Conservation (phyloP, 139 green algal species). For the Chlamydomonas incerta region DNA sequence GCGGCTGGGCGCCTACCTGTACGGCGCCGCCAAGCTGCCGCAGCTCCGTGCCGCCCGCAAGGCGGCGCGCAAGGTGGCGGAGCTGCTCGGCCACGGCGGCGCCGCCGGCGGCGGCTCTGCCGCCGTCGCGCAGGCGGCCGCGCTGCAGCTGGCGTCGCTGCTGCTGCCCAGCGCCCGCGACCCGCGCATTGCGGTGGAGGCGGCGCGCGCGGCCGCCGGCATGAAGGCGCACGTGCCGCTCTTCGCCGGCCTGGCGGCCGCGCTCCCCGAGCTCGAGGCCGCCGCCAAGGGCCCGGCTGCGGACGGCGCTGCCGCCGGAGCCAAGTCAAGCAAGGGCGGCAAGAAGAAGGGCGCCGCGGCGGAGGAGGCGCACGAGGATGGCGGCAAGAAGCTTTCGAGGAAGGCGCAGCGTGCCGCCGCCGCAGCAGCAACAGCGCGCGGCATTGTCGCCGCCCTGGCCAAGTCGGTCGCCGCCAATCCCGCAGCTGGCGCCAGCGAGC, state of each 20-base stretch:
- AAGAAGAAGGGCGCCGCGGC: conserved; percentile 9
- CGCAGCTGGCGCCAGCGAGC: not conserved
- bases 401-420: not conserved
- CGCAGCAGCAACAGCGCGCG: conserved; percentile 4
- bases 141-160: conserved; percentile 34
- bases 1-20: conserved; percentile 21
- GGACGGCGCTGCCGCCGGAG: not conserved
- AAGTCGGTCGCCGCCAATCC: conserved; percentile 6
- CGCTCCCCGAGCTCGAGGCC: not conserved
- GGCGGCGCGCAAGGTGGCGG: conserved; percentile 43
- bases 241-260: not conserved
- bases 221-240: not conserved
- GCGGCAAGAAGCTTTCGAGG: not conserved
- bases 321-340: not conserved
- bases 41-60: conserved; percentile 36
- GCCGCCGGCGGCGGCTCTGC: not conserved
- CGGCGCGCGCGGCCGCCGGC: not conserved
- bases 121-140: not conserved
- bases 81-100: conserved; percentile 3
- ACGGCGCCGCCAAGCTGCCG: conserved; percentile 12
- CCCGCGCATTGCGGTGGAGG: conserved; percentile 36
- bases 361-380: not conserved
- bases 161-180: conserved; percentile 27
- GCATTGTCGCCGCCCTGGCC: not conserved
- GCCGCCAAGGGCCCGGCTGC: not conserved